Evolutionary conservation across 176 grass and related monocot genomes (phyloP).

Genomic region (Poa pratensis): DNA sequence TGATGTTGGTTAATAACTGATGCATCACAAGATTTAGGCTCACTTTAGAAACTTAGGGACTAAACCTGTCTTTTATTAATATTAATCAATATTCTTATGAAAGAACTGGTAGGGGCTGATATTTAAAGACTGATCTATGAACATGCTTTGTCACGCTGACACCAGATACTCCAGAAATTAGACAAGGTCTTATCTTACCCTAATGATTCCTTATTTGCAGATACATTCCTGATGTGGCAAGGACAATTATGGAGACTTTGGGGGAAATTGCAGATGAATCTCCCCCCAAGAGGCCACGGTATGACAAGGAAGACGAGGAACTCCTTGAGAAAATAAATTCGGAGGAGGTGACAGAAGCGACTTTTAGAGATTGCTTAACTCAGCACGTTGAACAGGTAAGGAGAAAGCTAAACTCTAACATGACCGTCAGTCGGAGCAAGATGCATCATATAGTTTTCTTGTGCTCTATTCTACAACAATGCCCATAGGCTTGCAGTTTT

Average conservation of each 20-base stretch:
- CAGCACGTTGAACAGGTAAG: conserved; percentile 96
- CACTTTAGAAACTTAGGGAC: not conserved
- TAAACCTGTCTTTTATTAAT: conserved; percentile 3
- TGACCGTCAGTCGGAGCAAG: not conserved
- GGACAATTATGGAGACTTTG: conserved; percentile 90
- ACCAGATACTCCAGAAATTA: not conserved
- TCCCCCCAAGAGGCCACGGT: conserved; percentile 57
- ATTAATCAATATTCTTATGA: conserved; percentile 13
- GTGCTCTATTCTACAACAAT: not conserved
- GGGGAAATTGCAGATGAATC: conserved; percentile 74
- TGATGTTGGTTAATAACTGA: conserved; percentile 18
- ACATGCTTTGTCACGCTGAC: not conserved
- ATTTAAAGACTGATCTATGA: not conserved
- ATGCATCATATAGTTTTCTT: not conserved
- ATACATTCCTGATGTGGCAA: conserved; percentile 95
- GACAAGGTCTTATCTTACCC: not conserved
- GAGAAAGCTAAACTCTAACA: not conserved
- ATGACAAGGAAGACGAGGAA: conserved; percentile 83
- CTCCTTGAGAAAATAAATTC: conserved; percentile 79
- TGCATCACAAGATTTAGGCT: conserved; percentile 1
- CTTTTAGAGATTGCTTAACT: conserved; percentile 76
- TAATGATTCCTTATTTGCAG: conserved; percentile 48
- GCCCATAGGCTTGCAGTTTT: not conserved
- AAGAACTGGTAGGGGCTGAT: conserved; percentile 11
- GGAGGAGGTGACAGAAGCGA: conserved; percentile 78